Base-by-base conservation (phyloP, 2,329 filamentous ascomycete genomes). In the Neonectria coccinea region DNA sequence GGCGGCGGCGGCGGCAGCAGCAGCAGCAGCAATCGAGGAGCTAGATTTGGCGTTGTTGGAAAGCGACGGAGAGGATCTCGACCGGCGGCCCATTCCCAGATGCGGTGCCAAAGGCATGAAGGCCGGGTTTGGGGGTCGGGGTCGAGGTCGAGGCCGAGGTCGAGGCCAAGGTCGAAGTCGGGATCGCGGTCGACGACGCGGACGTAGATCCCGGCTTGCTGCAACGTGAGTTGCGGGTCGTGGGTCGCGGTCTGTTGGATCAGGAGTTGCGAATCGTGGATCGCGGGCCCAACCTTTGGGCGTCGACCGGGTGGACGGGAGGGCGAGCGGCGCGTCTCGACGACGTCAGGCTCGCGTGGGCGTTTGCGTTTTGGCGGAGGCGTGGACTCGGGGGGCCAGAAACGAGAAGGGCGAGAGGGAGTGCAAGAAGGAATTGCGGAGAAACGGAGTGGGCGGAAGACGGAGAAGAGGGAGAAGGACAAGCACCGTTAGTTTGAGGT, bases 11-110 rank as follows among this genome's bases (percentile, higher is more conserved):
- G 25, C 79, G 76, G 73, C 80, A 80, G 80, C 77, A 73, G 77
- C 71, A 69, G 76, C 61, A 58, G 67, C 60, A 53, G 64, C 36
- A 39, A 64, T 36, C 63, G 75, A 75, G 74, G 79, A 77, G 73
- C 77, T 78, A 75, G 78, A 74, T 71, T 78, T 77, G 73, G 81
- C 78, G 78, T 77, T 79, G 78, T 77, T 72, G 73, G 83, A 81
- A 80, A 73, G 69, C 60, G 72, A 65, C 51, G 71, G 68, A 62
- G 74, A 72, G 51, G 71, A 70, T 70, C 65, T 73, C 59, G 72
- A 73, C 56, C 66, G 67, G 63, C 62, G 70, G 65, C 71, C 71
- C 73, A 75, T 75, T 71, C 73, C 73, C 69, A 72, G 60, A 64
- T 66, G 72, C 67, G 68, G 57, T 71, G 68, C 70, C 67, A 59